phyloP scores from a whole-genome alignment of 169 alveolate genomes.

The Toxoplasma gondii region DNA sequence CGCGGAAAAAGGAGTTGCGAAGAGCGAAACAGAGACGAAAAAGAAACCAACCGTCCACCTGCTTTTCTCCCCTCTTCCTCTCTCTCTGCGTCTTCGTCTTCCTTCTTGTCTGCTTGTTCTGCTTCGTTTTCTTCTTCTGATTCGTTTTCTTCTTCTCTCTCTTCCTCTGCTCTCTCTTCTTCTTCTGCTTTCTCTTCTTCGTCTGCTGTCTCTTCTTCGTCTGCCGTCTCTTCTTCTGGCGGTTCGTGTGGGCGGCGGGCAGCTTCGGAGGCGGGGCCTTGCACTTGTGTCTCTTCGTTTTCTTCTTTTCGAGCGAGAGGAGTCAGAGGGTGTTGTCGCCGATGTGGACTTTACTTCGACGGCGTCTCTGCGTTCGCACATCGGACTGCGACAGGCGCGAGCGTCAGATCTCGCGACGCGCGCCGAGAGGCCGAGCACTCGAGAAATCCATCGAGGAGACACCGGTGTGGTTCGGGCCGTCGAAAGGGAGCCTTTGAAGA shows the following conservation, averaged over 20 bases:
- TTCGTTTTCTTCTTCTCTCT: background rate
- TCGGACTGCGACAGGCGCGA: too few relatives aligned
- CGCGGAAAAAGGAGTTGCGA: too few relatives aligned
- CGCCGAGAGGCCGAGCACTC: too few relatives aligned
- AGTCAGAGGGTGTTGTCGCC: background rate
- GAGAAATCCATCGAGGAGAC: too few relatives aligned
- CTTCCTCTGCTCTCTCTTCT: background rate
- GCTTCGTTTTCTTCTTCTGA: background rate
- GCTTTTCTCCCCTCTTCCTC: background rate
- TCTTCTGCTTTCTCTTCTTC: background rate
- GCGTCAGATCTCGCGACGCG: too few relatives aligned
- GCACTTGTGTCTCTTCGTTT: background rate
- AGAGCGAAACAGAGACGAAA: background rate
- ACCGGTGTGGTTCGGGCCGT: too few relatives aligned
- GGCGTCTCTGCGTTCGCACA: too few relatives aligned
- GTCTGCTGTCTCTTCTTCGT: background rate
- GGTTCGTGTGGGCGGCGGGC: constrained; percentile 12
- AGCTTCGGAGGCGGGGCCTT: background rate
- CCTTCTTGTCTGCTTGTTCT: background rate
- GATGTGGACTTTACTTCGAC: background rate
- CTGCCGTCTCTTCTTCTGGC: background rate
- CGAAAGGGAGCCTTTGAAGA: too few relatives aligned
- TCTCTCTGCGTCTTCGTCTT: background rate
- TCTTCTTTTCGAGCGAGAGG: background rate
- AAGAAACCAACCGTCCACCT: background rate